Base-by-base conservation (phyloP, 331 rosid species). In the Quercus phellos region DNA sequence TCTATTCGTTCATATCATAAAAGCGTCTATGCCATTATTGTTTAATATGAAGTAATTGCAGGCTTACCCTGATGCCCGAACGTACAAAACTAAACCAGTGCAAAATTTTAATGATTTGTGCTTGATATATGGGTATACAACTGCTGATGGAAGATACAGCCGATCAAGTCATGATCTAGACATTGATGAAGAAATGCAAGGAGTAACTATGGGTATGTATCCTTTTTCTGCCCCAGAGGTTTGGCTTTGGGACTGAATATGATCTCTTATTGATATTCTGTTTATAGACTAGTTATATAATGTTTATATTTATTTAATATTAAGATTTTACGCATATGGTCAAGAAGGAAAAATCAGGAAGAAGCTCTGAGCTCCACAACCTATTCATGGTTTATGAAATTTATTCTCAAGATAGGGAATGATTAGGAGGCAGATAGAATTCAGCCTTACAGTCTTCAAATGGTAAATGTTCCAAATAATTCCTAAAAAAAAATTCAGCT, bases 71-170 rank as follows among this genome's bases (percentile, higher is more conserved):
- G 97, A 90, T 80, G 93, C 91, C 46, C 82, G 89, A 24, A 68
- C 86, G 38, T 90, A 85, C 72, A 87, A 81, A 78, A 88, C 91
- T 51, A 90, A 88, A 79, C 58, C 87, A 4, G 89, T 92, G 78
- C 75, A 82, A 27, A 87, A 90, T 76, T 92, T 92, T 70, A 89
- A 67, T 68, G 91, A 92, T 76, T 84, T 92, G 85, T 88, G 90
- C 83, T 46, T 88, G 72, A 87, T 90, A 64, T 92, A 84, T 84
- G 86, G 90, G 27, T 80, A 89, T 82, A 83, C 89, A 51, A 69
- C 61, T 73, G 97, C 97, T 74, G 97, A 90, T 85, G 97, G 97
- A 81, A 90, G 94, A 73, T 90, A 92, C 79, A 92, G 97, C 74
- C 88, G 90, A 61, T 92, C 97, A 69, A 92, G 97, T 80, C 94